Conservation (phyloP, 768 basidiomycete species). For the Candolleomyces aberdarensis region DNA sequence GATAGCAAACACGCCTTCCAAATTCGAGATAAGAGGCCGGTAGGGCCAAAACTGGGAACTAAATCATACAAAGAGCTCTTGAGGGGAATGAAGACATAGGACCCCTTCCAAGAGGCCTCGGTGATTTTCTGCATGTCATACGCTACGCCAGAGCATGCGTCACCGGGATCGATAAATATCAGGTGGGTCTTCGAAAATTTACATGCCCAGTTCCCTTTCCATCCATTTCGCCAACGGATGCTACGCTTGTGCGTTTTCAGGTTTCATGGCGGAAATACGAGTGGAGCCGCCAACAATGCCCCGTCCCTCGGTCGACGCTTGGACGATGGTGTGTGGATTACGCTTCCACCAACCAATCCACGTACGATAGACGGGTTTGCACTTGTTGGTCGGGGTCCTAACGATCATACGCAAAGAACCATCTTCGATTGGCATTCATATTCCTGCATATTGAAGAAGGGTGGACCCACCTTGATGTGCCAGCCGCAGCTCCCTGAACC, state of each 20-base stretch:
- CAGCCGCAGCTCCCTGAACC: neutral
- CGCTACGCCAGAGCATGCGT: neutral
- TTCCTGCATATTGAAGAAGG: neutral
- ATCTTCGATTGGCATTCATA: neutral
- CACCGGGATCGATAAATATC: neutral
- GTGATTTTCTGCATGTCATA: neutral
- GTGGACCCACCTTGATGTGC: neutral
- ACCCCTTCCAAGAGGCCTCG: neutral
- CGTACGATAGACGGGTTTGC: constrained; percentile 2
- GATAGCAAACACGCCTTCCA: too few relatives aligned
- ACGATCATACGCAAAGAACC: neutral
- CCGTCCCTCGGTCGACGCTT: neutral
- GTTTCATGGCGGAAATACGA: neutral
- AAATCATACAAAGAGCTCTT: too few relatives aligned
- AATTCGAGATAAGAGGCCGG: too few relatives aligned
- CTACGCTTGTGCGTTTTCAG: neutral
- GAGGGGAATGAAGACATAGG: too few relatives aligned
- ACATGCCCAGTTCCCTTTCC: too few relatives aligned
- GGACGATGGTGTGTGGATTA: neutral
- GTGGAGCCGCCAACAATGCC: constrained; percentile 1
- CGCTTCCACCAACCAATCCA: neutral
- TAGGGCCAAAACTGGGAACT: too few relatives aligned
- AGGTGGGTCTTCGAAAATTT: neutral
- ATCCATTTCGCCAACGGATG: too few relatives aligned
- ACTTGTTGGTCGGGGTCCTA: constrained; percentile 3